Evolutionary conservation across 257 asterid species (phyloP).

Genomic region (Capsicum chinense): DNA sequence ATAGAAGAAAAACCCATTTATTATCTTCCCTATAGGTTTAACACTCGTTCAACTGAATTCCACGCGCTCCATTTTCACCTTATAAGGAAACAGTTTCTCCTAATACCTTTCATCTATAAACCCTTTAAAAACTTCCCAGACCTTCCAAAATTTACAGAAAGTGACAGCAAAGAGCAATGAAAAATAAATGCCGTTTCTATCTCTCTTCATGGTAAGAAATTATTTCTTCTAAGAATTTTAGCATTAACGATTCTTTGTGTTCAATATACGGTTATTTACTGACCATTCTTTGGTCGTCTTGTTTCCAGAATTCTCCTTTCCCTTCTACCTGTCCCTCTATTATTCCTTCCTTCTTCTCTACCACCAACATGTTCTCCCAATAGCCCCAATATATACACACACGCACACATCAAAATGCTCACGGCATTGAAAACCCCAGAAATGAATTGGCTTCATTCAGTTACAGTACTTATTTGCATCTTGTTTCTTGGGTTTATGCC

Average conservation of each 20-base stretch:
- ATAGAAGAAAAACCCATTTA: too few relatives aligned
- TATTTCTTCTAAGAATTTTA: not conserved
- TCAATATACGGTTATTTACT: not conserved
- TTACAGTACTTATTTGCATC: not conserved
- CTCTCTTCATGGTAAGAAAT: not conserved
- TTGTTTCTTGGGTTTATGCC: slow-evolving; percentile 7
- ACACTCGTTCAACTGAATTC: not conserved
- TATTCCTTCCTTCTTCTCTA: not conserved
- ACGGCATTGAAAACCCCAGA: not conserved
- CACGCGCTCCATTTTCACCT: not conserved
- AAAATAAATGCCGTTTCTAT: not conserved
- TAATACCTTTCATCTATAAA: not conserved
- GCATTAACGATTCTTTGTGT: not conserved
- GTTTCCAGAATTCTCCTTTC: not conserved
- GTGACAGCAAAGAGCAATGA: not conserved
- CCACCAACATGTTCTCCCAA: not conserved
- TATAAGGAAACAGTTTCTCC: not conserved
- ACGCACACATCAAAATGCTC: not conserved
- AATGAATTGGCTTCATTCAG: not conserved
- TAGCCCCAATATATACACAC: not conserved
- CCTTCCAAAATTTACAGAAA: slow-evolving; percentile 16
- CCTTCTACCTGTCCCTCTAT: not conserved
- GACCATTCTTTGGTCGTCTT: slow-evolving; percentile 2
- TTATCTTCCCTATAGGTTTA: too few relatives aligned
- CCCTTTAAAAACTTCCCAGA: not conserved